Base-by-base conservation (phyloP, 2,329 filamentous ascomycete genomes). In the Leptographium wingfieldii region DNA sequence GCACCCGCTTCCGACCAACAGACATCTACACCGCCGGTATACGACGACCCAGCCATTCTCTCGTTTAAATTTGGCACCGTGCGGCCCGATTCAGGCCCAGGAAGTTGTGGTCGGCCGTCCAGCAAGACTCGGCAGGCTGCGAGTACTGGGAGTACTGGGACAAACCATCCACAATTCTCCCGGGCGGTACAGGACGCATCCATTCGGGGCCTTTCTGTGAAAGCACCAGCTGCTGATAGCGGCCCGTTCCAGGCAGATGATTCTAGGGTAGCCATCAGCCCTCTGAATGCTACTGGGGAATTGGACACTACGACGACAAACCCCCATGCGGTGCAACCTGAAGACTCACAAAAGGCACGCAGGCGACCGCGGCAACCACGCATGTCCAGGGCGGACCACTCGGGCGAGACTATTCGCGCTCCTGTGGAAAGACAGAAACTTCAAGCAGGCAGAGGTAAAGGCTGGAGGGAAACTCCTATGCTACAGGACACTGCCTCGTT, bases 401-500 rank as follows among this genome's bases (percentile, higher is more conserved):
- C 56, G 4, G 62, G 69, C 27, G 68, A 71, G 35, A 70, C 70
- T 22, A 67, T 51, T 11, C 66, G 67, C 31, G 58, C 63, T 16
- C 64, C 67, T 2, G 63, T 65, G 2, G 64, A 61, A 38, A 51
- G 63, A 7, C 51, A 62, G 5, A 22, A 62, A 3, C 66, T 63
- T 33, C 58, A 64, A 4, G 62, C 67, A 29, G 68, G 70, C n/a
- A 67, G 69, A 55, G 80, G 78, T 10, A 79, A 80, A 59, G 81
- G 81, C 10, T 84, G 81, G 81, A 73, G 81, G 61, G 77, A 83
- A 62, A 84, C 81, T 1, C 81, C 81, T 0, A 83, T 84, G 29
- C 67, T 84, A 29, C 76, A 86, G 67, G 83, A 80, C 60, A 83
- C 77, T 9, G 72, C 80, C 3, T 82, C 81, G 0, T 86, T 86